Evolutionary conservation across 306 rosid species (phyloP), one percentile per base, ranked within the genome.

Genomic region (Astragalus membranaceus): DNA sequence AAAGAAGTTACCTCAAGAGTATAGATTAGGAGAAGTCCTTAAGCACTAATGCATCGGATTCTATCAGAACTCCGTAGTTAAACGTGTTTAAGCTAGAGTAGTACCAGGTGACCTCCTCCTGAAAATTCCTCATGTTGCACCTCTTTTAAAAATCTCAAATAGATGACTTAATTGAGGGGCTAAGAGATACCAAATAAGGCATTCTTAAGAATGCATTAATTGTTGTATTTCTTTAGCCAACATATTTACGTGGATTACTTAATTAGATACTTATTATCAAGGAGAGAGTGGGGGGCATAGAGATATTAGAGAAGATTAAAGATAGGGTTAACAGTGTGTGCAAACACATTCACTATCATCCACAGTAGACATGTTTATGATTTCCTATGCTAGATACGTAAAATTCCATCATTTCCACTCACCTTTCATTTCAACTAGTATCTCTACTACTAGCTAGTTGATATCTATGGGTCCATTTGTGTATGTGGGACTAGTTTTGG

Each of bases 401-500:
- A 67, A 53, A 4, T 15, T 17, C 44, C 73, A 75, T 66, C 62
- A 77, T 74, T 75, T 76, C 46, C 14, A 63, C 67, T 3, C 39
- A 5, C 39, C 39, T 35, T 35, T 56, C 70, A 78, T 61, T 67
- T 66, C 75, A 64, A 60, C 61, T 73, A 59, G 80, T 82, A 69
- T 65, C 23, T 20, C 1, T n/a, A n/a, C n/a, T n/a, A 20, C 23
- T 20, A 37, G n/a, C 10, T 53, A 70, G 72, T 61, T 73, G 59
- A 79, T 47, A 63, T 69, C 79, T 14, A 44, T 48, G 82, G 75
- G 44, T 59, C 81, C 72, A 70, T 72, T 78, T 56, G 41, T 56
- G 26, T 74, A 8, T 64, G 89, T 72, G 80, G 70, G 79, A 76
- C 70, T 73, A 12, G 39, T 47, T 74, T 67, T 64, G 78, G 75